These are phyloP conservation scores for Coemansia sp. DNA, from an alignment of 192 early-diverging fungal species.

Conservation along the genomic window DNA sequence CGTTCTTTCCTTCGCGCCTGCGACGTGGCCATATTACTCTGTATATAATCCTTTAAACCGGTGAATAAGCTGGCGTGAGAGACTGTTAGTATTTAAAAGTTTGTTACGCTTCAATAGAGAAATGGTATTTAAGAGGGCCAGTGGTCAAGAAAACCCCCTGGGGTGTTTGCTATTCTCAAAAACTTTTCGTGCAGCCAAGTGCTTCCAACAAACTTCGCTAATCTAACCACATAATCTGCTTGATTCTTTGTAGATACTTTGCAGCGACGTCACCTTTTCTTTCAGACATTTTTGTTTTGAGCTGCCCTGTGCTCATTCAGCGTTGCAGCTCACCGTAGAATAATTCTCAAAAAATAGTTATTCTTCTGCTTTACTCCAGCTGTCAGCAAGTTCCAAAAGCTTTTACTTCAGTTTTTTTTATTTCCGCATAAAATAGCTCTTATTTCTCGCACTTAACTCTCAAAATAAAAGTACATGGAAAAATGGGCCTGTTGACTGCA, in stretches of 20 bases:
- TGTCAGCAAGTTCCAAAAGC: background rate
- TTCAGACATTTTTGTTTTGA: background rate
- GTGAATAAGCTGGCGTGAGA: background rate
- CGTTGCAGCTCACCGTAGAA: background rate
- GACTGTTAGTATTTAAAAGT: background rate
- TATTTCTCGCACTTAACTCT: background rate
- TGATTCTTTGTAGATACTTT: background rate
- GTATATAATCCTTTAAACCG: background rate
- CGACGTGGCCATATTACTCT: background rate
- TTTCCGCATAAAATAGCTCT: too few species aligned
- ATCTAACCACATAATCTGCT: background rate
- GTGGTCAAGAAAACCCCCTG: background rate
- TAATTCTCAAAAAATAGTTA: background rate
- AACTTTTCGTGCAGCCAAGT: background rate
- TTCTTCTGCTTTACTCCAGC: slow-evolving; percentile 2
- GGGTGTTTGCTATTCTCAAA: background rate
- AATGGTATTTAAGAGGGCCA: background rate
- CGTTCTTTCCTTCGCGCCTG: background rate
- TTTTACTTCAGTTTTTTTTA: slow-evolving; percentile 5
- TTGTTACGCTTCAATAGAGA: too few species aligned
- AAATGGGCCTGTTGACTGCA: background rate
- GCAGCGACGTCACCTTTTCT: background rate
- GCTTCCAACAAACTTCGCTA: background rate
- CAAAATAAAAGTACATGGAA: background rate
- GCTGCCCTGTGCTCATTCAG: background rate